Percentiles rank a stretch among this genome's conserved stretches.
Conservation (phyloP, 2,329 filamentous ascomycete species). For the Pseudocercospora musae region DNA sequence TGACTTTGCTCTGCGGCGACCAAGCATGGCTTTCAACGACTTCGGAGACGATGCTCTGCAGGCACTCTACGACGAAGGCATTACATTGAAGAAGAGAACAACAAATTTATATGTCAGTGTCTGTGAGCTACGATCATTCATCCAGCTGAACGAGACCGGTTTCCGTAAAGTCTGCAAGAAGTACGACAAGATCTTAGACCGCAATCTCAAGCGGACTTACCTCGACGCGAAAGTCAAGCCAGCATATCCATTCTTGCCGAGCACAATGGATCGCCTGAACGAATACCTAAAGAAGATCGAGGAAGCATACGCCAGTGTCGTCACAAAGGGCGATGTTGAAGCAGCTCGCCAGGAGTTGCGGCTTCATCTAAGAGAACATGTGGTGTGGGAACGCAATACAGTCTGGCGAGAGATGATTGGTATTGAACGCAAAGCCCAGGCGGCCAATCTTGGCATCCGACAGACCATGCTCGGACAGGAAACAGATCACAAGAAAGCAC, state of each 20-base stretch:
- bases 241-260: conserved; percentile 75
- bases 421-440: conserved; percentile 91
- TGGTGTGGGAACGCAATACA: conserved; percentile 98
- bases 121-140: conserved; percentile 92
- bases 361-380: conserved; percentile 88
- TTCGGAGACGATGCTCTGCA: conserved; percentile 73
- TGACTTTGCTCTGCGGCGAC: conserved; percentile 44
- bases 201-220: conserved; percentile 73
- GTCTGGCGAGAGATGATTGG: conserved; percentile 99
- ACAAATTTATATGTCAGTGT: conserved; percentile 85
- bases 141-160: conserved; percentile 93
- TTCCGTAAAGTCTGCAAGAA: conserved; percentile 97
- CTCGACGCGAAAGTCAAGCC: conserved; percentile 69
- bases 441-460: conserved; percentile 77
- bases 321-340: conserved; percentile 74
- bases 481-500: conserved; percentile 62
- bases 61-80: conserved; percentile 64
- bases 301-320: conserved; percentile 72
- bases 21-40: conserved; percentile 69
- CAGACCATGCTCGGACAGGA: conserved; percentile 76
- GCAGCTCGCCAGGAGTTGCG: conserved; percentile 81
- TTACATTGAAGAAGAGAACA: conserved; percentile 89
- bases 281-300: conserved; percentile 73
- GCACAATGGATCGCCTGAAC: conserved; percentile 68
- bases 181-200: conserved; percentile 93